A percentile compares a stretch with the other conserved stretches of the same genome.
Conservation (phyloP, 2,329 filamentous ascomycete species). For the Cladosporium halotolerans region DNA sequence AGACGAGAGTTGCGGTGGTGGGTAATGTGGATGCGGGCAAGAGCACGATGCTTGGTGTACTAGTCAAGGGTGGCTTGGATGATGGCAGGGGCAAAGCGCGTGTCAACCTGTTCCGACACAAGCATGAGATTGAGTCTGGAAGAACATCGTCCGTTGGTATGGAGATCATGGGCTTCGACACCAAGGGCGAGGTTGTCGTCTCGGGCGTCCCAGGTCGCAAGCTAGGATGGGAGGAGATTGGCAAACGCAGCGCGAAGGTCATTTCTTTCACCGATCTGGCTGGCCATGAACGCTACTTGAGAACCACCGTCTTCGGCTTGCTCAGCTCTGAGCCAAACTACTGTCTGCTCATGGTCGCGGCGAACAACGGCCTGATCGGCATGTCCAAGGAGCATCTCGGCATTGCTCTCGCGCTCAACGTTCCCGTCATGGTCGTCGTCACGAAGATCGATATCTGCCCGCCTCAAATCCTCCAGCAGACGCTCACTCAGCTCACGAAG, state of each 20-base stretch:
- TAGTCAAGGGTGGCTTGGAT: constrained; percentile 92
- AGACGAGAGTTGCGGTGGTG: constrained; percentile 93
- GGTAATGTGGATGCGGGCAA: constrained; percentile 98
- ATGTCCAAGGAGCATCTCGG: constrained; percentile 95
- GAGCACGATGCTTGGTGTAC: constrained; percentile 88
- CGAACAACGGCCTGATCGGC: constrained; percentile 92
- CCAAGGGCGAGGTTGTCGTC: constrained; percentile 71
- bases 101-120: constrained; percentile 93
- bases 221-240: constrained; percentile 96
- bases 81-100: constrained; percentile 90
- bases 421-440: constrained; percentile 94
- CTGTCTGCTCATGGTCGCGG: constrained; percentile 95
- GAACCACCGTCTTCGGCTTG: constrained; percentile 93
- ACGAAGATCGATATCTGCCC: constrained; percentile 99
- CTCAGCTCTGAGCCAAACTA: constrained; percentile 94
- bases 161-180: constrained; percentile 98
- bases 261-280: constrained; percentile 95
- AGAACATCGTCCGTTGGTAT: constrained; percentile 94
- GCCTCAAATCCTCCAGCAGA: constrained; percentile 89
- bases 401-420: constrained; percentile 88
- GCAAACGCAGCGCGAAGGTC: constrained; percentile 87
- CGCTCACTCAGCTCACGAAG: constrained; percentile 80
- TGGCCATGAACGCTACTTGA: constrained; percentile 88
- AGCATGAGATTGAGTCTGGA: constrained; percentile 94
- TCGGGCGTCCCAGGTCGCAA: constrained; percentile 78